Evolutionary conservation across 768 basidiomycete species (phyloP).

Genomic region (Lactarius tabidus): DNA sequence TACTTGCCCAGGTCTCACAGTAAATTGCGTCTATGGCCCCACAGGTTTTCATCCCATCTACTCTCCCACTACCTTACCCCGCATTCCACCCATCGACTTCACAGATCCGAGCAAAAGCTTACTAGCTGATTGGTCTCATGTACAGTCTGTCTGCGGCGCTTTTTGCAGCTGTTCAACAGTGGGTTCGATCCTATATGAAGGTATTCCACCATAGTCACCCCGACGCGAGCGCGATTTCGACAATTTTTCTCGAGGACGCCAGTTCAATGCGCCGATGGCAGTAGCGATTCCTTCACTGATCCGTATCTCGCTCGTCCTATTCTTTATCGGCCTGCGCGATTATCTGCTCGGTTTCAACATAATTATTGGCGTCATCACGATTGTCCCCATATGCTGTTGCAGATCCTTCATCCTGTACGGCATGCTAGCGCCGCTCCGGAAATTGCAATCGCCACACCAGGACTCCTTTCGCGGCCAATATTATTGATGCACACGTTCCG

Average conservation of each 20-base stretch:
- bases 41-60: not conserved
- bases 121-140: not conserved
- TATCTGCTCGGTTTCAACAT: not conserved
- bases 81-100: not conserved
- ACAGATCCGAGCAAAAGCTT: not conserved
- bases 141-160: conserved; percentile 8
- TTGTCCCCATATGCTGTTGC: not conserved
- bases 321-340: not conserved
- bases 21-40: not conserved
- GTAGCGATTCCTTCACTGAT: not conserved
- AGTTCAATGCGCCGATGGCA: not conserved
- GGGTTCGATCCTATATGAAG: conserved; percentile 1
- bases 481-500: not conserved
- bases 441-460: not conserved
- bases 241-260: not conserved
- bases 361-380: not conserved
- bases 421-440: not conserved
- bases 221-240: not conserved
- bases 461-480: not conserved
- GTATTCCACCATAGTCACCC: not conserved
- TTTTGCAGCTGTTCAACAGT: conserved; percentile 1
- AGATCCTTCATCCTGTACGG: not conserved
- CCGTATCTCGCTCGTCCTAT: not conserved
- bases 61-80: not conserved
- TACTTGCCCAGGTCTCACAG: conserved; percentile 6